Evolutionary conservation across 2,329 filamentous ascomycete species (phyloP).

Genomic region (Ceratocystis colombiana): DNA sequence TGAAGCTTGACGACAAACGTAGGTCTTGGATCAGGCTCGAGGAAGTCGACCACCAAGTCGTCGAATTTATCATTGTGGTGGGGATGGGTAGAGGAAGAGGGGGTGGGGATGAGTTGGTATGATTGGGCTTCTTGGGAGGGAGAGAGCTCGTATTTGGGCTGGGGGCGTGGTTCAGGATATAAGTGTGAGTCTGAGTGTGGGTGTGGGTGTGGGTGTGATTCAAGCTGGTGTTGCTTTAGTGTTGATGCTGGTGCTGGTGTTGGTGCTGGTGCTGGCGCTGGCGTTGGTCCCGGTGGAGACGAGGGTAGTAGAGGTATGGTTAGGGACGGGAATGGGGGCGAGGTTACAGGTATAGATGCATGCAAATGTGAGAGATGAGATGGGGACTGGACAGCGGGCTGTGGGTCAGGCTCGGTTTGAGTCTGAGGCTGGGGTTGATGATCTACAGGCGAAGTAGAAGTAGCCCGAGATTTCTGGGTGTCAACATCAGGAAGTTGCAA

Average conservation of each 20-base stretch:
- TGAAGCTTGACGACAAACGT: slow-evolving; percentile 33
- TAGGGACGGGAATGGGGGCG: not conserved
- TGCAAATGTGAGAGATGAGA: not conserved
- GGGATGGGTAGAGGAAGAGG: not conserved
- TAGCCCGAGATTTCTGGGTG: not conserved
- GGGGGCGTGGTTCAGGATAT: not conserved
- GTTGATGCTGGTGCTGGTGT: not conserved
- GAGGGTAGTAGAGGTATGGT: not conserved
- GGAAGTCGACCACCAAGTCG: slow-evolving; percentile 33
- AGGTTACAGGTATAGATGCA: not conserved
- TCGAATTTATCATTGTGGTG: not conserved
- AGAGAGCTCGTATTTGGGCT: not conserved
- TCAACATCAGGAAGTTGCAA: not conserved
- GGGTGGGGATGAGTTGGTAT: not conserved
- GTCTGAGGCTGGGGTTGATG: not conserved
- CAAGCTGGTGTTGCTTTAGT: not conserved
- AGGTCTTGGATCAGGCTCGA: slow-evolving; percentile 37
- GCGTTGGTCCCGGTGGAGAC: not conserved
- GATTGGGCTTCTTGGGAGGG: not conserved
- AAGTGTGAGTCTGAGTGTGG: not conserved
- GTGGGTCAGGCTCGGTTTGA: not conserved
- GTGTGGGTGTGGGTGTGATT: not conserved
- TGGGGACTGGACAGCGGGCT: not conserved
- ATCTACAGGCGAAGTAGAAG: not conserved
- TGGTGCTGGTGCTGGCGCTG: not conserved